A percentile compares a stretch with the other conserved stretches of the same genome.
Conservation (phyloP, 352 stramenopile species). For the Pythium phragmitis region DNA sequence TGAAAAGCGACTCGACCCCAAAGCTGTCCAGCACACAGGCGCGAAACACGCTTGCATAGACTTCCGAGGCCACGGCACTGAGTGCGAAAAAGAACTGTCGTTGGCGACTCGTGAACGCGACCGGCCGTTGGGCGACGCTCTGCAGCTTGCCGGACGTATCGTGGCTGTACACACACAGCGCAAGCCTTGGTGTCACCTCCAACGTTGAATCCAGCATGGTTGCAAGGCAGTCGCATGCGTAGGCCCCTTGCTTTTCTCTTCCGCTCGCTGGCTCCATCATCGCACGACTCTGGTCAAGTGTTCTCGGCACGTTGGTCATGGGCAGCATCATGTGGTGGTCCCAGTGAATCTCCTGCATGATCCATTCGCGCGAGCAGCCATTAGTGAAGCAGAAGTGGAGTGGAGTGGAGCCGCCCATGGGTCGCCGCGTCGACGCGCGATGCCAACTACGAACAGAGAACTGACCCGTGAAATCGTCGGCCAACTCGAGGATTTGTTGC, state of each 20-base stretch:
- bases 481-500: conserved; percentile 64
- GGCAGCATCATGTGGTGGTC: conserved; percentile 47
- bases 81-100: conserved; percentile 58
- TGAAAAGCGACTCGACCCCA: conserved; percentile 39
- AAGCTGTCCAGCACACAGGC: conserved; percentile 56
- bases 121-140: background rate
- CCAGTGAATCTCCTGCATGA: conserved; percentile 49
- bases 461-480: conserved; percentile 56
- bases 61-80: conserved; percentile 42
- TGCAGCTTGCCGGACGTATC: conserved; percentile 16
- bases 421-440: conserved; percentile 31
- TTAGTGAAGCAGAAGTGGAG: conserved; percentile 62
- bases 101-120: conserved; percentile 46
- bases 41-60: conserved; percentile 55
- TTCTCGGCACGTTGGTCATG: conserved; percentile 75
- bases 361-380: conserved; percentile 34
- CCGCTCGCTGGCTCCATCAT: conserved; percentile 39
- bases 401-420: conserved; percentile 17
- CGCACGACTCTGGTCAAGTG: conserved; percentile 53
- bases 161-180: conserved; percentile 62
- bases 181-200: conserved; percentile 28
- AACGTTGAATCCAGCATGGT: conserved; percentile 55
- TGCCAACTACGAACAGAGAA: conserved; percentile 63
- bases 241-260: conserved; percentile 53
- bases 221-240: conserved; percentile 53